These are phyloP conservation scores for Urostyla sp. DNA, from an alignment of 73 alveolate genomes.

Conservation along the genomic window DNA sequence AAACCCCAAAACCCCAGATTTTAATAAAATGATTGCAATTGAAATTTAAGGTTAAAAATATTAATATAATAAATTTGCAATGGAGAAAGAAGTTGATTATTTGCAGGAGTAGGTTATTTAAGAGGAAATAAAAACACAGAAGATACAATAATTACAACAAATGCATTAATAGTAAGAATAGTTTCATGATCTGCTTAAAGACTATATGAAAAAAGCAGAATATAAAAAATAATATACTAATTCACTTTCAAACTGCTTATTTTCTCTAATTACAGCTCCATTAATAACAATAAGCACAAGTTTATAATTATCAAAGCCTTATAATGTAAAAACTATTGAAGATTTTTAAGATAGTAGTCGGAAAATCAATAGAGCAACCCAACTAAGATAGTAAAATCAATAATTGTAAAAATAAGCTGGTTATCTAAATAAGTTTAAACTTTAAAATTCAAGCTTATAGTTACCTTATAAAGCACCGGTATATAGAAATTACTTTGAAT, in stretches of 20 bases:
- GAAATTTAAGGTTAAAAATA: background rate
- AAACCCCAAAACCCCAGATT: no score
- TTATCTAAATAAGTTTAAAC: background rate
- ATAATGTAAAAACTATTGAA: background rate
- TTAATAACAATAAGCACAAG: conserved; percentile 29
- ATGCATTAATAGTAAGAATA: background rate
- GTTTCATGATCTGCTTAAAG: conserved; percentile 24
- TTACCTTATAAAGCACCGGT: conserved; percentile 63
- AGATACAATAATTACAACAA: background rate
- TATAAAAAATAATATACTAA: background rate
- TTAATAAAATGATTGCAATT: no score
- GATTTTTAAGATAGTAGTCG: conserved; percentile 5
- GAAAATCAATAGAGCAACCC: conserved; percentile 8
- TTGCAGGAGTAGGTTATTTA: conserved; percentile 12
- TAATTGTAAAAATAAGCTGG: conserved; percentile 37
- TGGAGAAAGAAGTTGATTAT: background rate
- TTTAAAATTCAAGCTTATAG: conserved; percentile 3
- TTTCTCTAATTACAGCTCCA: conserved; percentile 40
- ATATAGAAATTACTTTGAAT: conserved; percentile 48
- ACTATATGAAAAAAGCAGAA: conserved; percentile 25
- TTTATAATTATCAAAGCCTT: background rate
- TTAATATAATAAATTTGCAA: background rate
- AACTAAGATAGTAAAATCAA: background rate
- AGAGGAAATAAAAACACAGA: no score
- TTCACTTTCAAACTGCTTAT: conserved; percentile 6